Percentiles rank a stretch among this genome's conserved stretches.
phyloP scores from a whole-genome alignment of 768 basidiomycete species.

The Phaeotremella skinneri region DNA sequence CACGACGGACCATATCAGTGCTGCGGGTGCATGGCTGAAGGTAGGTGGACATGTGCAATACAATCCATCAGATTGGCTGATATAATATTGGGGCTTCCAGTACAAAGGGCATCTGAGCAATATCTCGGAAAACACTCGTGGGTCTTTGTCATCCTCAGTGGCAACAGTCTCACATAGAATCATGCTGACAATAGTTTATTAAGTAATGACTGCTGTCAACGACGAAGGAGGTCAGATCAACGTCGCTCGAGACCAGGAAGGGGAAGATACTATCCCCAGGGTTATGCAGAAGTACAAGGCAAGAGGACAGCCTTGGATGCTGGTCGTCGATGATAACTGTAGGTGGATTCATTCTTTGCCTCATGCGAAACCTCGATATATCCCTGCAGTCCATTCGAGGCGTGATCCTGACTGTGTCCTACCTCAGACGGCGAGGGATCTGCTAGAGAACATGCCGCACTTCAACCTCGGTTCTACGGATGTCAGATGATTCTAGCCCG shows the following conservation, averaged over 20 bases:
- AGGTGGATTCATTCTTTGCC: conserved; percentile 17
- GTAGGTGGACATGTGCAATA: conserved; percentile 12
- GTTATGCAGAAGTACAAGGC: conserved; percentile 86
- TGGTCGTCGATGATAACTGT: conserved; percentile 78
- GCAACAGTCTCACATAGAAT: background rate
- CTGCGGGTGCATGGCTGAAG: conserved; percentile 97
- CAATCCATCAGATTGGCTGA: too few relatives aligned
- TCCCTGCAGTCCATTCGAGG: too few relatives aligned
- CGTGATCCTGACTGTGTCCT: background rate
- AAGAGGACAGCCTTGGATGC: conserved; percentile 80
- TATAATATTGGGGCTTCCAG: conserved; percentile 21
- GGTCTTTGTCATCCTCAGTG: conserved; percentile 48
- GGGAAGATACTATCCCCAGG: conserved; percentile 77
- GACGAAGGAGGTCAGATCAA: conserved; percentile 94
- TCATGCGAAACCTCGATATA: background rate
- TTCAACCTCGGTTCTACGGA: conserved; percentile 94
- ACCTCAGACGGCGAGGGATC: conserved; percentile 86
- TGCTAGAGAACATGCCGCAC: conserved; percentile 93
- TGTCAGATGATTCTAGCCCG: conserved; percentile 83
- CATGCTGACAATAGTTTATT: conserved; percentile 2
- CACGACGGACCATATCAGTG: conserved; percentile 97
- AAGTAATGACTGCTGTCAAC: conserved; percentile 91
- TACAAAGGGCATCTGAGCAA: conserved; percentile 95
- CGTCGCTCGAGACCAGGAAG: conserved; percentile 74
- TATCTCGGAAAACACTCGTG: conserved; percentile 91